Evolutionary conservation across 176 grass and related monocot species (phyloP).

Genomic region (Lolium multiflorum): DNA sequence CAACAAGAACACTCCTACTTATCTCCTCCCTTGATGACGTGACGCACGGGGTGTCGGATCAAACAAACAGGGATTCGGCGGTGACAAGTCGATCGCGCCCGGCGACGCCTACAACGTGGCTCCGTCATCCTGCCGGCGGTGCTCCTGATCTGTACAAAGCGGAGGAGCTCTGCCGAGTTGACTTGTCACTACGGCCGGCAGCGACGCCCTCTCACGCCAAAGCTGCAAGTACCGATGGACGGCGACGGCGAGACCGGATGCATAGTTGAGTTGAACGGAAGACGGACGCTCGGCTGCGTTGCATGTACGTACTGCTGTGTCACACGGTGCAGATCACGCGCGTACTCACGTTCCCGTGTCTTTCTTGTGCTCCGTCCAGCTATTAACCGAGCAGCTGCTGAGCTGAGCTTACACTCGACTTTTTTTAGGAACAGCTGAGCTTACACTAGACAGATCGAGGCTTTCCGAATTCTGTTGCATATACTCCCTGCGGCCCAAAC

Average conservation of each 20-base stretch:
- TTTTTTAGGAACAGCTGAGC: too few species aligned
- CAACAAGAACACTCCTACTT: neutral
- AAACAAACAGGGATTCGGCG: neutral
- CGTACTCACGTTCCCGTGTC: too few species aligned
- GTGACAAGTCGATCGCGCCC: neutral
- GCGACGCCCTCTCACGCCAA: neutral
- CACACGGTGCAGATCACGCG: too few species aligned
- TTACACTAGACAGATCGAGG: too few species aligned
- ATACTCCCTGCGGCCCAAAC: too few species aligned
- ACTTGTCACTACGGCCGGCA: neutral
- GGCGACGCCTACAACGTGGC: neutral
- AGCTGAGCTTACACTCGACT: too few species aligned
- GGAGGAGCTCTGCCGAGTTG: neutral
- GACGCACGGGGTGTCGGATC: constrained; percentile 17
- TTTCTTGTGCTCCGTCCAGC: too few species aligned
- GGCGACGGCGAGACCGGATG: neutral
- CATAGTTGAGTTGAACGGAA: neutral
- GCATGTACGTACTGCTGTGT: too few species aligned
- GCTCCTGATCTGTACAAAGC: neutral
- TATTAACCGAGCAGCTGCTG: too few species aligned
- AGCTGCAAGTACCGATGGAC: constrained; percentile 35
- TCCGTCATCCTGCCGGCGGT: neutral
- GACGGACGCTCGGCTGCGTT: neutral
- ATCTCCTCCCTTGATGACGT: neutral
- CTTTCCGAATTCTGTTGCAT: too few species aligned